Conservation (phyloP, 2,329 filamentous ascomycete species). For the Colletotrichum truncatum region DNA sequence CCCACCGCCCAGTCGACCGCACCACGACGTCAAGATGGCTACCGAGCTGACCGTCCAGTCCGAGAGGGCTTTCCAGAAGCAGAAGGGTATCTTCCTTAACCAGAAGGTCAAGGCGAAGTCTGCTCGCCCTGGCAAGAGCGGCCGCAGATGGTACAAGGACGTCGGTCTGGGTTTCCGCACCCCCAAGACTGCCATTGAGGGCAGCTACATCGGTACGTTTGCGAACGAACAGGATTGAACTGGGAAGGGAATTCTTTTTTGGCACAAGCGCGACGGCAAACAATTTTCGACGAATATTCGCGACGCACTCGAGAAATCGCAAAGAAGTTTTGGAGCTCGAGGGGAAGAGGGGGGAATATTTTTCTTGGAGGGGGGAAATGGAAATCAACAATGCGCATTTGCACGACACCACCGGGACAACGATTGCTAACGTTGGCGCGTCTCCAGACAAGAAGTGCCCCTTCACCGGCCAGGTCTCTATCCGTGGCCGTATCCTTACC, state of each 20-base stretch:
- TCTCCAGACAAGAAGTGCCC: constrained; percentile 99
- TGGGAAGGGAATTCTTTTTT: not conserved
- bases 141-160: constrained; percentile 98
- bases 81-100: constrained; percentile 99
- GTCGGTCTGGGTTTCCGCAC: constrained; percentile 99
- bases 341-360: not conserved
- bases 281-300: not conserved
- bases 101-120: constrained; percentile 90
- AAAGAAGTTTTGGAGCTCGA: not conserved
- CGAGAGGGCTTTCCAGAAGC: constrained; percentile 99
- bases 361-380: not conserved
- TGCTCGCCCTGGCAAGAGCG: constrained; percentile 87
- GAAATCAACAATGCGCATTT: not conserved
- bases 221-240: constrained; percentile 24
- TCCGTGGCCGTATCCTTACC: constrained; percentile 99
- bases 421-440: constrained; percentile 20
- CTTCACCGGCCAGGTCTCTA: constrained; percentile 98
- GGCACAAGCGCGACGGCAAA: not conserved
- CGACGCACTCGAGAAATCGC: constrained; percentile 1
- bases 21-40: constrained; percentile 72
- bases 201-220: constrained; percentile 96
- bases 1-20: constrained; percentile 31
- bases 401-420: not conserved
- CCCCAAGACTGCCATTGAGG: constrained; percentile 98
- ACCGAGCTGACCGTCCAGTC: constrained; percentile 99